Evolutionary conservation across 2,329 filamentous ascomycete genomes (phyloP).

Genomic region (Aspergillus sp.): DNA sequence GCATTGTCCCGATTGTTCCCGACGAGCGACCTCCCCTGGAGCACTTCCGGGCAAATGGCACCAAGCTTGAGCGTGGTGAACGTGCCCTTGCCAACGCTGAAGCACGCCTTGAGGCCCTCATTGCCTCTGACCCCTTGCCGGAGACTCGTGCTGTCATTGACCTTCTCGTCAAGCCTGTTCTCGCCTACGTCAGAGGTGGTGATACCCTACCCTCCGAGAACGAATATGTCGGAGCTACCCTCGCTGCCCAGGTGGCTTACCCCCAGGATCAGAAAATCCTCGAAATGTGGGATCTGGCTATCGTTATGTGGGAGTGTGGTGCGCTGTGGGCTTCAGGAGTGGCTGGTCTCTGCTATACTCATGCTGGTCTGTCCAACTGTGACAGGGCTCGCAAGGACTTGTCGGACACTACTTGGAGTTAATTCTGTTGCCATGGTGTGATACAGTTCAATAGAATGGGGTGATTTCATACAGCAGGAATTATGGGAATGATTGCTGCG

Average conservation of each 20-base stretch:
- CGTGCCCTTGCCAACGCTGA: neutral
- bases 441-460: no score
- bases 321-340: neutral
- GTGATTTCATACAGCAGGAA: no score
- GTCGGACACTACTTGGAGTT: neutral
- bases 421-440: no score
- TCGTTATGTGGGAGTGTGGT: neutral
- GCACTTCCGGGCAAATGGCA: neutral
- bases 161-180: neutral
- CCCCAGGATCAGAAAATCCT: neutral
- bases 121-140: neutral
- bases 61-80: neutral
- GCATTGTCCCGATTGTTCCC: neutral
- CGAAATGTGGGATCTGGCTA: neutral
- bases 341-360: neutral
- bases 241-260: neutral
- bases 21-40: neutral
- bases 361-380: neutral
- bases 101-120: neutral
- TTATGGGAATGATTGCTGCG: no score
- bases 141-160: neutral
- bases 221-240: neutral
- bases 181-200: neutral
- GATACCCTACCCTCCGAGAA: neutral
- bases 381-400: neutral